Evolutionary conservation across 805 yeast genomes (phyloP).

Genomic region (Teunomyces kruisii): DNA sequence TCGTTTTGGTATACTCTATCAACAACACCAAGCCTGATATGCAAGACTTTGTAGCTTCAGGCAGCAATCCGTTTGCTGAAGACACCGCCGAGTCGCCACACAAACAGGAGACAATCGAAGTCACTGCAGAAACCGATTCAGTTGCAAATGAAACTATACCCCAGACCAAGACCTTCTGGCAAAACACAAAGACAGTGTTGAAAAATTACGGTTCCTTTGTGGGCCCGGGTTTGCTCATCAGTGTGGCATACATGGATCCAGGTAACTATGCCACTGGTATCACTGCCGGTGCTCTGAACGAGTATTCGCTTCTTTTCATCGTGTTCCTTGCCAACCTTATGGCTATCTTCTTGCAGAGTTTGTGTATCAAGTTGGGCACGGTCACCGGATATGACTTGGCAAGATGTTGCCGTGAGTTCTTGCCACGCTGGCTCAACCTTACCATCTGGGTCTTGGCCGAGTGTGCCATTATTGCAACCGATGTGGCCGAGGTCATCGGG

Average conservation of each 20-base stretch:
- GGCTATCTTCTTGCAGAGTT: conserved; percentile 46
- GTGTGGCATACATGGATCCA: conserved; percentile 54
- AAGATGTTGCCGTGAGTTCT: conserved; percentile 39
- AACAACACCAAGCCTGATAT: too few species aligned
- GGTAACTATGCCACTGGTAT: conserved; percentile 52
- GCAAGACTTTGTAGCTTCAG: not conserved
- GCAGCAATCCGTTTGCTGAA: not conserved
- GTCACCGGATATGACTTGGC: conserved; percentile 51
- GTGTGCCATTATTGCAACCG: conserved; percentile 51
- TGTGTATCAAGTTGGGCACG: conserved; percentile 48
- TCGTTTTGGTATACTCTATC: too few species aligned
- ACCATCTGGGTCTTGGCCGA: conserved; percentile 45
- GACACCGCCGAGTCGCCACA: too few species aligned
- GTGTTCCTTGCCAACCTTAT: conserved; percentile 44
- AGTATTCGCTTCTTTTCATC: conserved; percentile 42
- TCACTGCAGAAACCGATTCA: not conserved
- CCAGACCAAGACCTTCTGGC: not conserved
- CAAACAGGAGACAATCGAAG: not conserved
- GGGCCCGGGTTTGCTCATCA: conserved; percentile 50
- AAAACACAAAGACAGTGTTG: conserved; percentile 1
- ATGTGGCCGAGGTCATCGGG: conserved; percentile 55
- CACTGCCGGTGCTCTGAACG: conserved; percentile 47
- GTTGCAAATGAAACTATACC: not conserved
- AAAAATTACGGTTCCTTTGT: conserved; percentile 40
- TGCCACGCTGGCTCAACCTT: conserved; percentile 41